Evolutionary conservation across 495 filamentous ascomycete genomes (phyloP), one percentile per base, ranked within the genome.

Genomic region (Talaromyces proteolyticus): DNA sequence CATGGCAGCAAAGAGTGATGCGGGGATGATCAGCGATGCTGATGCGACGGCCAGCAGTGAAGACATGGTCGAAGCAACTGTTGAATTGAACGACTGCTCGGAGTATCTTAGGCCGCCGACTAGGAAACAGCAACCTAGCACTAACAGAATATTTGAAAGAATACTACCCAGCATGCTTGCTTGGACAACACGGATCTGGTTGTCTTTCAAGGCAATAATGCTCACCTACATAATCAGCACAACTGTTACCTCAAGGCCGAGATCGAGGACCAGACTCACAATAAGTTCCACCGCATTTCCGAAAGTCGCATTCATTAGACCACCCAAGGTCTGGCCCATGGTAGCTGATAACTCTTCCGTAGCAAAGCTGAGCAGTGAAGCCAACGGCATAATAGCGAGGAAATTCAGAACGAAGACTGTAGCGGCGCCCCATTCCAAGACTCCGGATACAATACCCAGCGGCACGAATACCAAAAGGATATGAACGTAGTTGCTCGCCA

Each of bases 281-380:
- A 98, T 98, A 58, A 97, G 68, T 60, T 98, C 93, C n/a, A 96
- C 92, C 0, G 93, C 93, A 75, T 98, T 98, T 37, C 93, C 93
- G 70, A 95, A 96, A 6, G 89, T 94, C 21, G 93, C 93, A 74
- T 98, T 98, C 62, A 96, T 78, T 56, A 98, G 68, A 1, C 93
- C 93, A 37, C 93, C 93, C 26, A 97, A 63, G 0, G 93, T 92
- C 66, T 96, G 86, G 16, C 93, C 93, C 51, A 96, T 76, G 44
- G 86, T 85, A 10, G 78, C 76, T 5, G 89, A 83, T 52, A 98
- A 76, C 66, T 98, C 89, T 70, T 96, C 93, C 1, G 93, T 98
- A 39, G 93, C 93, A 67, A 95, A 96, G 52, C 91, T 95, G 53
- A 98, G 72, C 53, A 98, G 74, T 5, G 92, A 88, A 19, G 93